Base-by-base conservation (phyloP, 2,329 filamentous ascomycete species). In the Apiospora marii region DNA sequence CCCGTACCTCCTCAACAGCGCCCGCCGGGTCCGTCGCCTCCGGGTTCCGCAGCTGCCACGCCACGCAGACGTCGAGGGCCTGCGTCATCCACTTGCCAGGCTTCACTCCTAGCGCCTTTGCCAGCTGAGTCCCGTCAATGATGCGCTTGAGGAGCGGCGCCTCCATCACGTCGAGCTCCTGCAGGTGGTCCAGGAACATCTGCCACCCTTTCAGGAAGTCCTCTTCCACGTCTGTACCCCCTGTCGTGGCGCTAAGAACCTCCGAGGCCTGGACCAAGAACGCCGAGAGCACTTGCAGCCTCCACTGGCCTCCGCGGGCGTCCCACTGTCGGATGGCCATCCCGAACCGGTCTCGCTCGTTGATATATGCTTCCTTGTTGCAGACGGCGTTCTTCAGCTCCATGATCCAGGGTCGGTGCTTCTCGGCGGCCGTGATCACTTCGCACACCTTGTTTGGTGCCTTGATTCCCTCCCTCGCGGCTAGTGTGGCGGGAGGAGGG, bases 31-130 rank as follows among this genome's bases (percentile, higher is more conserved):
- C 92, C 4, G 87, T 89, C 72, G 85, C 85, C 4, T 86, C 86
- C 0, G 95, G 94, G 79, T 98, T 91, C 49, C 94, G 89, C 70
- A 98, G 87, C 82, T 98, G 96, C 95, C 95, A 98, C 74, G 91
- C 91, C 82, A 97, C 89, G 74, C 94, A 93, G 4, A 95, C 85
- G 44, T 97, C 92, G 67, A 98, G 84, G 4, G 95, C 95, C 67
- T 88, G 87, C 71, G 90, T 90, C 88, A 97, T 93, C 96, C 96
- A 98, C n/a, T 87, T 91, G 0, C 94, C 94, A 0, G 93, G 92
- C 74, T 90, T 91, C n/a, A 88, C 84, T 0, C 88, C 90, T 4
- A 98, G 85, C 4, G 89, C 90, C 74, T 91, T 87, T 24, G 91
- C 89, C 27, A 98, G 87, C 70, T 92, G 85, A 51, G 89, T 92